phyloP scores from a whole-genome alignment of 352 stramenopile genomes.

The Phytophthora citricola region DNA sequence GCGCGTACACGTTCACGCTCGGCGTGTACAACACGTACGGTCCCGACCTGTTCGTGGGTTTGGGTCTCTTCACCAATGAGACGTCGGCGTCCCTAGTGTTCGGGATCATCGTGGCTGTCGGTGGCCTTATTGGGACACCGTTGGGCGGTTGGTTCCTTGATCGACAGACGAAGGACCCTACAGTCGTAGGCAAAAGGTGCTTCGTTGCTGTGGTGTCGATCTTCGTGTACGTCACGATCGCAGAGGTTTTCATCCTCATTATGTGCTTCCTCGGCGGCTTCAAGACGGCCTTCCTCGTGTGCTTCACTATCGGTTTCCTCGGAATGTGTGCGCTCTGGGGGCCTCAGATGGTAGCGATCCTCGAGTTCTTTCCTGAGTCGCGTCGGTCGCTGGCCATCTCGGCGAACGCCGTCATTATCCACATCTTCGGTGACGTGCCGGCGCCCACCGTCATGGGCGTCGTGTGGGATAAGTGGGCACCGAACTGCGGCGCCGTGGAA shows the following conservation, averaged over 20 bases:
- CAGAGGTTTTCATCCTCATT: constrained; percentile 45
- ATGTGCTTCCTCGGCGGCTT: constrained; percentile 39
- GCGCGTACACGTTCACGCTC: constrained; percentile 79
- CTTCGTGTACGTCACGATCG: constrained; percentile 48
- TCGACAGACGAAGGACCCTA: constrained; percentile 41
- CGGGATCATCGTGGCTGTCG: constrained; percentile 57
- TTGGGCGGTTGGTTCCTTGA: constrained; percentile 72
- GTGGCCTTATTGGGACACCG: constrained; percentile 75
- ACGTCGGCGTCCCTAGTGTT: constrained; percentile 73
- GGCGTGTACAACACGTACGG: constrained; percentile 76
- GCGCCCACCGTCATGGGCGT: constrained; percentile 83
- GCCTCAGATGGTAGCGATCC: constrained; percentile 69
- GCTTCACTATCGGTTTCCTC: constrained; percentile 53
- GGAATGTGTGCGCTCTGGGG: constrained; percentile 58
- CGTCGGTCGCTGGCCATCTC: constrained; percentile 79
- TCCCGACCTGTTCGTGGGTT: constrained; percentile 74
- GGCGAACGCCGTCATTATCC: constrained; percentile 80
- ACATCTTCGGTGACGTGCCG: constrained; percentile 92
- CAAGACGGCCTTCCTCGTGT: constrained; percentile 48
- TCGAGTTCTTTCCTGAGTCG: constrained; percentile 75
- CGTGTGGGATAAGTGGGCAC: constrained; percentile 85
- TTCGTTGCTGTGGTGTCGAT: constrained; percentile 47
- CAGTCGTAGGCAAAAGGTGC: constrained; percentile 34
- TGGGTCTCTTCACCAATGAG: constrained; percentile 77
- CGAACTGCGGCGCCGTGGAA: constrained; percentile 62